Evolutionary conservation across 1,139 yeast genomes (phyloP).

Genomic region (Wickerhamiella pararugosa): DNA sequence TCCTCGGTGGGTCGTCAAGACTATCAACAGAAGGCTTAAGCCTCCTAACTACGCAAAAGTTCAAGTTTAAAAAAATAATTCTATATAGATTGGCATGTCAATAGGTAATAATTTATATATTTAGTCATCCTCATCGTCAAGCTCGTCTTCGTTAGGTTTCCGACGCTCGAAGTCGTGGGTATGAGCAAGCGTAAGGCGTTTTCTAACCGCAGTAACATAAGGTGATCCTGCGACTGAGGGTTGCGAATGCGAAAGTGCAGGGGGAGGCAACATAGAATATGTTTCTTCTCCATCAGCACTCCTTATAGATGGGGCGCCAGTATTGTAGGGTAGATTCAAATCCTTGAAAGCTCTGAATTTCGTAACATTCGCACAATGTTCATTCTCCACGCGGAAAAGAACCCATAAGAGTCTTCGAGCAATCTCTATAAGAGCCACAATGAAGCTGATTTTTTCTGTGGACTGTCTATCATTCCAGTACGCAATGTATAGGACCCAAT

Average conservation of each 20-base stretch:
- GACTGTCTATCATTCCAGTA: constrained; percentile 70
- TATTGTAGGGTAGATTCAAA: constrained; percentile 58
- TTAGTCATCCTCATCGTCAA: constrained; percentile 22
- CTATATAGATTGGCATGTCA: background rate
- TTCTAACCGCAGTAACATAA: background rate
- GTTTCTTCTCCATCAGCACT: background rate
- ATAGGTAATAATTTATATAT: background rate
- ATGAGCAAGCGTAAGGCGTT: constrained; percentile 54
- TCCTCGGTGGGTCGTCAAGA: constrained; percentile 81
- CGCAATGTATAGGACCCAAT: constrained; percentile 71
- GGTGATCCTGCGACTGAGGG: background rate
- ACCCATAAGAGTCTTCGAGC: constrained; percentile 78
- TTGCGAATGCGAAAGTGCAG: background rate
- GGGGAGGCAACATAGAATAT: background rate
- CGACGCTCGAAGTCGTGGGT: constrained; percentile 77
- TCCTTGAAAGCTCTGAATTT: constrained; percentile 78
- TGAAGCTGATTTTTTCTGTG: constrained; percentile 78
- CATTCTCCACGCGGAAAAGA: constrained; percentile 86
- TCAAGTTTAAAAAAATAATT: constrained; percentile 26
- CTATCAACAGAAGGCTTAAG: constrained; percentile 55
- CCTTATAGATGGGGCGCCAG: background rate
- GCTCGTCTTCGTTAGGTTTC: constrained; percentile 22
- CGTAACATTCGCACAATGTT: constrained; percentile 79
- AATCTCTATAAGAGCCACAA: constrained; percentile 69
- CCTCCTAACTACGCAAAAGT: constrained; percentile 99